phyloP scores from a whole-genome alignment of 2,329 filamentous ascomycete genomes.

The Diplodia scrobiculata region DNA sequence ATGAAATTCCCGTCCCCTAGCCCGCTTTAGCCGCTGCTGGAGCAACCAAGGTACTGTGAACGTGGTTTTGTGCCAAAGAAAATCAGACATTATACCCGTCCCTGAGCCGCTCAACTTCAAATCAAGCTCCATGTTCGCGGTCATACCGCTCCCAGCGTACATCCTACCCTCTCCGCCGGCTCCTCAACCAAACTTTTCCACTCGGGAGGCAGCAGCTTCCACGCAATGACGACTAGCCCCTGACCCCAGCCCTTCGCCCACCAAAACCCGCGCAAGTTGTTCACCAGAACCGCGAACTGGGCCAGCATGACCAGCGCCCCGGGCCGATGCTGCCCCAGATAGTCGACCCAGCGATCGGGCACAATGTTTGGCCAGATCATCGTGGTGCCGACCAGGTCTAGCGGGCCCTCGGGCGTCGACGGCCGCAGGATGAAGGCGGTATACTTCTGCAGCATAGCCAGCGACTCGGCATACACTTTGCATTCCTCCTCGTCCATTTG shows the following conservation, averaged over 20 bases:
- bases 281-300: slow-evolving; percentile 18
- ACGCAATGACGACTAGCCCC: slow-evolving; percentile 16
- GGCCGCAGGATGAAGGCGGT: slow-evolving; percentile 20
- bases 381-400: slow-evolving; percentile 20
- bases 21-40: neutral
- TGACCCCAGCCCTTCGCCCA: slow-evolving; percentile 28
- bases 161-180: slow-evolving; percentile 9
- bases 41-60: neutral
- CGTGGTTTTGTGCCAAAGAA: neutral
- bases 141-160: neutral
- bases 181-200: slow-evolving; percentile 17
- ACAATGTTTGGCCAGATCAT: slow-evolving; percentile 27
- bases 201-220: slow-evolving; percentile 2
- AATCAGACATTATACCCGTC: neutral
- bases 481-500: slow-evolving; percentile 13
- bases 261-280: slow-evolving; percentile 26
- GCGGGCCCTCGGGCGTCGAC: slow-evolving; percentile 18
- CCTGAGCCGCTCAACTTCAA: neutral
- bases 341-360: slow-evolving; percentile 24
- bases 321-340: slow-evolving; percentile 9
- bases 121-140: neutral
- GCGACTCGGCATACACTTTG: slow-evolving; percentile 4
- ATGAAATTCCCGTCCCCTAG: neutral
- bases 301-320: slow-evolving; percentile 23
- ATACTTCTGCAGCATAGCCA: slow-evolving; percentile 20